A percentile compares a stretch with the other conserved stretches of the same genome.
Conservation (phyloP, 495 filamentous ascomycete species). For the Hypoxylon crocopeplum region DNA sequence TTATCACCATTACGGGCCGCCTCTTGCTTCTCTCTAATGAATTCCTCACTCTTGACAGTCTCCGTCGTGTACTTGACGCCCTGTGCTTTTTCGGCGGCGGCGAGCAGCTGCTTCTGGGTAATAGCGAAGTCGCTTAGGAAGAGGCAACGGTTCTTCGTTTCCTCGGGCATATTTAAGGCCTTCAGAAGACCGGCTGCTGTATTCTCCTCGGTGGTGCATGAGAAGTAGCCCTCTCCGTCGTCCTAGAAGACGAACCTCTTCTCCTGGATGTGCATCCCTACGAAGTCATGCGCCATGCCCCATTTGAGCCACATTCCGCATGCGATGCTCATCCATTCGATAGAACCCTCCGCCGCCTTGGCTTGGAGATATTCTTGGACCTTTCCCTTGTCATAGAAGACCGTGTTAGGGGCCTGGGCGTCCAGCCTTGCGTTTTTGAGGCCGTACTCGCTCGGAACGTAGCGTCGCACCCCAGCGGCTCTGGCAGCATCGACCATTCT, state of each 20-base stretch:
- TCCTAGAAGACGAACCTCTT: slow-evolving; percentile 46
- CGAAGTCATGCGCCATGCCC: slow-evolving; percentile 43
- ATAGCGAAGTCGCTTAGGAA: slow-evolving; percentile 48
- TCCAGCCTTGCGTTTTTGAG: slow-evolving; percentile 65
- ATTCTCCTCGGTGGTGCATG: slow-evolving; percentile 48
- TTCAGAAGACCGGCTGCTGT: slow-evolving; percentile 45
- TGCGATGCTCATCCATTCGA: slow-evolving; percentile 49
- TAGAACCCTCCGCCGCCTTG: slow-evolving; percentile 36
- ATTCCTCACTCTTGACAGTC: slow-evolving; percentile 25
- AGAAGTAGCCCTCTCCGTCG: slow-evolving; percentile 50
- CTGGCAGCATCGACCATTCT: slow-evolving; percentile 59
- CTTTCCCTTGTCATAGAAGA: slow-evolving; percentile 52
- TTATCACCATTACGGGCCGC: slow-evolving; percentile 22
- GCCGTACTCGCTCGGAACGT: slow-evolving; percentile 71
- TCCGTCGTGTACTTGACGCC: slow-evolving; percentile 41
- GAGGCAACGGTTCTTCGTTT: slow-evolving; percentile 50
- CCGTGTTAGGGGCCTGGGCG: slow-evolving; percentile 42
- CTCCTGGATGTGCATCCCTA: slow-evolving; percentile 44
- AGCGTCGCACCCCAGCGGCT: slow-evolving; percentile 54
- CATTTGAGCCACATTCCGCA: slow-evolving; percentile 54
- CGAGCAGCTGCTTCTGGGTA: slow-evolving; percentile 50
- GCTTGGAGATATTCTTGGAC: slow-evolving; percentile 50
- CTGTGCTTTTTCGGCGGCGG: slow-evolving; percentile 41
- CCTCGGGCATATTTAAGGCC: slow-evolving; percentile 42
- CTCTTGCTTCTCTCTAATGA: slow-evolving; percentile 33